Conservation (phyloP, 2,329 filamentous ascomycete species). For the Onygenales sp. region DNA sequence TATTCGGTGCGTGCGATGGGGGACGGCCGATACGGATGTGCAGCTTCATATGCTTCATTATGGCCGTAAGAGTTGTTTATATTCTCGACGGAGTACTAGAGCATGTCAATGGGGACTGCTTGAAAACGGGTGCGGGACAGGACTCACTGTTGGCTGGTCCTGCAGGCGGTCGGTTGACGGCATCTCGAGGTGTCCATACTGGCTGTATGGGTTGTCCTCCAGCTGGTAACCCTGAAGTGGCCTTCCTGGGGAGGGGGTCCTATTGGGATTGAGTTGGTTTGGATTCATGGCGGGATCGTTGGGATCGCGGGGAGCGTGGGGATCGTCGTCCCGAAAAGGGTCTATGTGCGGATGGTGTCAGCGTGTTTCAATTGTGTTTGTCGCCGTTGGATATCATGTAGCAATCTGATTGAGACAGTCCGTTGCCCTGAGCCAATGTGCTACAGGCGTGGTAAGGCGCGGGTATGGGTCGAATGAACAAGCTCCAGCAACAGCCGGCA, state of each 20-base stretch:
- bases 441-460: not conserved
- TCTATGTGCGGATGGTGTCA: not conserved
- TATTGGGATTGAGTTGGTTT: slow-evolving; percentile 39
- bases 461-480: not conserved
- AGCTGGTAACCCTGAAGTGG: slow-evolving; percentile 71
- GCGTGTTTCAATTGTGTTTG: not conserved
- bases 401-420: not conserved
- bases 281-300: slow-evolving; percentile 42
- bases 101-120: not conserved
- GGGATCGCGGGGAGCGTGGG: slow-evolving; percentile 33
- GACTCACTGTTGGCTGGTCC: slow-evolving; percentile 72
- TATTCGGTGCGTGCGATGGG: slow-evolving; percentile 56
- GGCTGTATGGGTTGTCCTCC: slow-evolving; percentile 64
- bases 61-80: slow-evolving; percentile 55
- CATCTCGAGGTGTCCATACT: slow-evolving; percentile 55
- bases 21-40: slow-evolving; percentile 35
- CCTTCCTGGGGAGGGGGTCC: slow-evolving; percentile 68
- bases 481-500: not conserved
- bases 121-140: not conserved
- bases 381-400: not conserved
- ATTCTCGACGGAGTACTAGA: slow-evolving; percentile 61
- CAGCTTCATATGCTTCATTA: slow-evolving; percentile 50
- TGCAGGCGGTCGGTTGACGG: slow-evolving; percentile 66
- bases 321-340: slow-evolving; percentile 11
- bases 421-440: not conserved